Base-by-base conservation (phyloP, 495 filamentous ascomycete genomes). In the Sporormia fimetaria region DNA sequence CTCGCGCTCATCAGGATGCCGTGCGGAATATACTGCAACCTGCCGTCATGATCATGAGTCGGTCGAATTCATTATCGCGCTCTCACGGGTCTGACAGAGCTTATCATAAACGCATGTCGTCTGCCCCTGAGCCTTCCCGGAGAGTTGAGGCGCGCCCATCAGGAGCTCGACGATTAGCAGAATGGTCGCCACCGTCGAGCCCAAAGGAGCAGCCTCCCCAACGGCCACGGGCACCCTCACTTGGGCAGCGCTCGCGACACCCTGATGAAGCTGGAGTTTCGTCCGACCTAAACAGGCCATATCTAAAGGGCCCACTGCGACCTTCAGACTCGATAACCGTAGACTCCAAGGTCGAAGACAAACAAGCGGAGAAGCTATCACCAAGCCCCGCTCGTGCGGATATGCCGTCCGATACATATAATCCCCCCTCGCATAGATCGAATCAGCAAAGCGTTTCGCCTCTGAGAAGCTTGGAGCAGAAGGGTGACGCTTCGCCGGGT, bases 31-130 rank as follows among this genome's bases (percentile, higher is more conserved):
- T 41, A 10, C 27, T 49, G 20, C 51, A 54, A 17, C 45, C 51
- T 12, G 44, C 45, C 20, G 45, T 41, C 6, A 45, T 49, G 21
- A 42, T 49, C 3, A 26, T 37, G 33, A 54, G 35, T 16, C 40
- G 36, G 30, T 29, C 33, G 16, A 40, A 31, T 33, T 44, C 29
- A 8, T 24, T 36, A n/a, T n/a, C 35, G 21, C 40, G 51, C n/a
- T 21, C 32, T 11, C 30, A 37, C 17, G 6, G 35, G 8, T 21
- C 37, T 11, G 30, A 41, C 10, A 37, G 31, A 16, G 42, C 17
- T 14, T 31, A 14, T 26, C 51, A 54, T 25, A 54, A 49, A 21
- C 51, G 51, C 12, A 42, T 54, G 12, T 38, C 35, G 3, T 54
- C 51, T 22, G 51, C 51, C 6, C 51, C 51, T 1, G 49, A 52